Percentiles rank a stretch among this genome's conserved stretches.
Conservation (phyloP, 1,284 basidiomycete species). For the Apiotrichum brassicae region DNA sequence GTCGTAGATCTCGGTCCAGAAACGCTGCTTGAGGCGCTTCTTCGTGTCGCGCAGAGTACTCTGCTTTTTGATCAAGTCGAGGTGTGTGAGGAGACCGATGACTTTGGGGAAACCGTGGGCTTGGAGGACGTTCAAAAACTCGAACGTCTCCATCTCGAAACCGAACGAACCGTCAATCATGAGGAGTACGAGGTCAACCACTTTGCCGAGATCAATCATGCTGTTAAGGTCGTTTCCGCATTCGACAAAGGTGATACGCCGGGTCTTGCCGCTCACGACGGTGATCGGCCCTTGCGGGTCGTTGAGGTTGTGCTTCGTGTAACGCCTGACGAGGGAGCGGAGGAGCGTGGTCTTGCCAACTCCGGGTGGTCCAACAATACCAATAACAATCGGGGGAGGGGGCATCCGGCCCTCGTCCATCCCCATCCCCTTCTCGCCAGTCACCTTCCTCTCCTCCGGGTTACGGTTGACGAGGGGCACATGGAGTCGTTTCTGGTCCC, state of each 20-base stretch:
- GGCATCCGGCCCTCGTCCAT: slow-evolving; percentile 47
- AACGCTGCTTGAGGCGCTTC: slow-evolving; percentile 95
- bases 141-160: slow-evolving; percentile 99
- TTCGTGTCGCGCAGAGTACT: slow-evolving; percentile 83
- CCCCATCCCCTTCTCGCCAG: slow-evolving; percentile 40
- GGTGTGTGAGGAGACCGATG: slow-evolving; percentile 90
- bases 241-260: slow-evolving; percentile 90
- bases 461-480: slow-evolving; percentile 94
- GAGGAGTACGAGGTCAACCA: slow-evolving; percentile 89
- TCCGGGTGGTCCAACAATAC: slow-evolving; percentile 94
- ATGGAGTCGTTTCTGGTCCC: slow-evolving; percentile 89
- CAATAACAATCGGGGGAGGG: slow-evolving; percentile 90
- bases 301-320: slow-evolving; percentile 87
- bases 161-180: slow-evolving; percentile 98
- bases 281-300: slow-evolving; percentile 93
- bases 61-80: slow-evolving; percentile 94
- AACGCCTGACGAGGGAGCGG: slow-evolving; percentile 83
- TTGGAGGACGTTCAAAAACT: slow-evolving; percentile 95
- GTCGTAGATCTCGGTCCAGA: slow-evolving; percentile 99
- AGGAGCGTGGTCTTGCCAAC: slow-evolving; percentile 95
- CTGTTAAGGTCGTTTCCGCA: slow-evolving; percentile 96
- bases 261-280: slow-evolving; percentile 84
- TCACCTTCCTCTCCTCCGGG: slow-evolving; percentile 62
- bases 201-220: slow-evolving; percentile 96
- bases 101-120: slow-evolving; percentile 98